phyloP scores from a whole-genome alignment of 257 asterid species.

The Lantana camara region DNA sequence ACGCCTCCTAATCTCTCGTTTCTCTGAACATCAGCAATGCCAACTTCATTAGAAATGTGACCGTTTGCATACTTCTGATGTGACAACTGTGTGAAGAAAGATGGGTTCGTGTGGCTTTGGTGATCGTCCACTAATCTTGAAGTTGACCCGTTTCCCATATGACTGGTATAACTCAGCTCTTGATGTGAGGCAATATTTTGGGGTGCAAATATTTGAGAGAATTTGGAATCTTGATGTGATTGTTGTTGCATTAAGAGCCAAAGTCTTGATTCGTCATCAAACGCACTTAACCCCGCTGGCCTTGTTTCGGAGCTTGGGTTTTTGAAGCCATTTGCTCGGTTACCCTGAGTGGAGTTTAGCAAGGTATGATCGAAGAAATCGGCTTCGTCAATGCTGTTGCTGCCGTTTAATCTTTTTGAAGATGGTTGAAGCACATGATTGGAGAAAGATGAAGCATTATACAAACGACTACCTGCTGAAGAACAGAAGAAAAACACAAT shows the following conservation, averaged over 20 bases:
- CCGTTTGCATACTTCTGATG: slow-evolving; percentile 54
- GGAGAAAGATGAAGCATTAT: slow-evolving; percentile 43
- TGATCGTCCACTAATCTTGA: slow-evolving; percentile 51
- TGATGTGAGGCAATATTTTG: slow-evolving; percentile 43
- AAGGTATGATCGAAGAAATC: slow-evolving; percentile 64
- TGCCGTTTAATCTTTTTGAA: slow-evolving; percentile 37
- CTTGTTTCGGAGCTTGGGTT: slow-evolving; percentile 44
- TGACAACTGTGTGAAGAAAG: slow-evolving; percentile 45
- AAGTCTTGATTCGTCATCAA: slow-evolving; percentile 60
- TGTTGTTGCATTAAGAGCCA: slow-evolving; percentile 74
- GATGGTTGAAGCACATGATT: slow-evolving; percentile 43
- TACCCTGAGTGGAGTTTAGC: slow-evolving; percentile 42
- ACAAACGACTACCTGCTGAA: slow-evolving; percentile 52
- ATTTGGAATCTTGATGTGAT: slow-evolving; percentile 48
- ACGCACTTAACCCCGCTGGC: slow-evolving; percentile 34
- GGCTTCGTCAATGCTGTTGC: slow-evolving; percentile 33
- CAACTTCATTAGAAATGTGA: slow-evolving; percentile 48
- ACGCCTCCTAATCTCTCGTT: slow-evolving; percentile 60
- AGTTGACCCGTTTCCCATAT: slow-evolving; percentile 43
- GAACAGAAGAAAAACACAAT: too few relatives aligned
- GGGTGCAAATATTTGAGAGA: slow-evolving; percentile 48
- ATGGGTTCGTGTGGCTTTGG: slow-evolving; percentile 37
- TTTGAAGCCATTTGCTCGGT: slow-evolving; percentile 41
- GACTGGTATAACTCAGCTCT: slow-evolving; percentile 44
- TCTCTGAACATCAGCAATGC: slow-evolving; percentile 49